Evolutionary conservation across 352 stramenopile genomes (phyloP), one percentile per base, ranked within the genome.

Genomic region (Phytophthora capsici): DNA sequence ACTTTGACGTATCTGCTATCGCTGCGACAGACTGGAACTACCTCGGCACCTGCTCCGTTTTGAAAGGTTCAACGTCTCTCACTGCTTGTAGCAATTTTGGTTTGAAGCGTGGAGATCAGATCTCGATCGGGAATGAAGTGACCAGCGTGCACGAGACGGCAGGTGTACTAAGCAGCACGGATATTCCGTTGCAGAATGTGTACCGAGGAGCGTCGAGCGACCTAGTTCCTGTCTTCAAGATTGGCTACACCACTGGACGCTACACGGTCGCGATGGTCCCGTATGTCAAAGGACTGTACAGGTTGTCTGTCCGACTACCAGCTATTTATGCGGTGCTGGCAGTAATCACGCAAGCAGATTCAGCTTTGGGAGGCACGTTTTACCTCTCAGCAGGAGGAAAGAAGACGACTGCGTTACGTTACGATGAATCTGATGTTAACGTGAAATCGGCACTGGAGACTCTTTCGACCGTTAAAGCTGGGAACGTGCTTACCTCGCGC

Each of bases 231-330:
- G 75, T 96, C 0, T 95, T 82, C 43, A 91, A 92, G 40, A 75
- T 73, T 13, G 80, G 77, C 1, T 19, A 19, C 0, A 60, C 64
- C 8, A 97, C 89, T 4, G 95, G 94, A 0, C 93, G 76, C 1
- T 88, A 98, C 57, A 66, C 71, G 1, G 79, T 98, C 6, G 88
- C 81, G 25, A 97, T 98, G 75, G 91, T 91, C 17, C 93, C 94
- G 0, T 82, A 89, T 19, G 88, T 98, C 17, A 93, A 95, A 56
- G 96, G 96, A 4, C 75, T 71, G 25, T 99, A 99, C 71, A 53
- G 80, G 17, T 68, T 99, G 16, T 87, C 83, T 37, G 90, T 98
- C 2, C 78, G 75, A 37, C 58, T 96, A 3, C 88, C 90, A n/a
- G 68, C 70, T 0, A 66, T 97, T 6, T 40, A 80, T 40, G 89